Evolutionary conservation across 176 grass and related monocot genomes (phyloP).

Genomic region (Dactylis glomerata): DNA sequence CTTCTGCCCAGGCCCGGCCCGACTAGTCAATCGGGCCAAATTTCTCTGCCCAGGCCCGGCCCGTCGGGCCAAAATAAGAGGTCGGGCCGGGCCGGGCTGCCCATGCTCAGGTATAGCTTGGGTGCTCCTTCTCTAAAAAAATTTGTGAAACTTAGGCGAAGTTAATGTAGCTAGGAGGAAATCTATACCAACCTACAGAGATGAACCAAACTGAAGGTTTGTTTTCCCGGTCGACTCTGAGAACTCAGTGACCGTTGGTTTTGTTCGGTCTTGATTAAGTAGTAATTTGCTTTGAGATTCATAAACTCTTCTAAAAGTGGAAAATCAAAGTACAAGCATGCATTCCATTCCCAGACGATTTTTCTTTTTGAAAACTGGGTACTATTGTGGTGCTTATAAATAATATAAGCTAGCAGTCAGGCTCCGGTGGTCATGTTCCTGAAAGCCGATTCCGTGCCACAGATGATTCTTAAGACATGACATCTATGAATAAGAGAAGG

Average conservation of each 20-base stretch:
- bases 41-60: no score
- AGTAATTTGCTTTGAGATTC: neutral
- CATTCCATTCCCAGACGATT: neutral
- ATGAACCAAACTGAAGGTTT: no score
- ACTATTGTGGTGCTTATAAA: neutral
- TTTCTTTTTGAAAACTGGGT: neutral
- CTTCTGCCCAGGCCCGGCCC: no score
- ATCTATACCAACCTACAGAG: no score
- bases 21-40: no score
- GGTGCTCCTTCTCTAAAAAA: neutral
- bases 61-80: no score
- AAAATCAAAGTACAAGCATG: neutral
- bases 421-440: neutral
- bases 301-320: neutral
- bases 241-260: no score
- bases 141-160: neutral
- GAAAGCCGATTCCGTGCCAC: conserved; percentile 5
- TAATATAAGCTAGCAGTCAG: neutral
- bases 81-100: no score
- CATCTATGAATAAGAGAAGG: neutral
- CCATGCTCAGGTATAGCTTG: no score
- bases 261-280: neutral
- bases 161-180: neutral
- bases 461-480: neutral
- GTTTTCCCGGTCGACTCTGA: no score